Evolutionary conservation across 495 filamentous ascomycete species (phyloP).

Genomic region (Trichoderma gamsii): DNA sequence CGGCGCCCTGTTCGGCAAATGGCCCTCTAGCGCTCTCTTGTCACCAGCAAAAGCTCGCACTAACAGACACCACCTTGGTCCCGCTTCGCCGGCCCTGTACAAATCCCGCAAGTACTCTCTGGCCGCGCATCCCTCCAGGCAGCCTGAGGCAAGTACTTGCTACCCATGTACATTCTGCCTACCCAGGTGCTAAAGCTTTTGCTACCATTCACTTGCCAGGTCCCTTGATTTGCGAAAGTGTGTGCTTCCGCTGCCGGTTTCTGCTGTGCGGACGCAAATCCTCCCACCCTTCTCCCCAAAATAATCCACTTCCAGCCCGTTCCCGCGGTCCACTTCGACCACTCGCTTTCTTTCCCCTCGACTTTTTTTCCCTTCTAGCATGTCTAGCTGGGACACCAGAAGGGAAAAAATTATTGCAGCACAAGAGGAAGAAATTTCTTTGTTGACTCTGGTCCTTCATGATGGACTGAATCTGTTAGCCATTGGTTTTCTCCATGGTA

Average conservation of each 20-base stretch:
- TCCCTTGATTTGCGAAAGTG: background rate
- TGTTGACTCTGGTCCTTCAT: background rate
- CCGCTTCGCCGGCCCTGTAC: background rate
- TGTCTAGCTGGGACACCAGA: background rate
- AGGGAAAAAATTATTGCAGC: background rate
- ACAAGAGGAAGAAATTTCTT: background rate
- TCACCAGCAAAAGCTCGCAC: background rate
- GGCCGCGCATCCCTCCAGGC: no score
- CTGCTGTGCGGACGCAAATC: background rate
- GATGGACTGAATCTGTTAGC: background rate
- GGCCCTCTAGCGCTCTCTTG: constrained; percentile 2
- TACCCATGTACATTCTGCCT: background rate
- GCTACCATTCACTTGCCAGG: background rate
- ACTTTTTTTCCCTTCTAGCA: background rate
- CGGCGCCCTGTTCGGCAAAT: background rate
- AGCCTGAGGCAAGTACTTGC: background rate
- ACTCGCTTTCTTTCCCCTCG: constrained; percentile 11
- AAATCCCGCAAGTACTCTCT: background rate
- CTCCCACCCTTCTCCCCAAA: background rate
- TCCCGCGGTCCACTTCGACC: constrained; percentile 13
- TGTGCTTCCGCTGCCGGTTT: background rate
- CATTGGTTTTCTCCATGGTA: background rate
- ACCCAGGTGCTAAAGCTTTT: background rate
- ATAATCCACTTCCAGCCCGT: constrained; percentile 8
- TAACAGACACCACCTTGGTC: background rate